Base-by-base conservation (phyloP, 805 yeast genomes). In the Wickerhamiella qilinensis region DNA sequence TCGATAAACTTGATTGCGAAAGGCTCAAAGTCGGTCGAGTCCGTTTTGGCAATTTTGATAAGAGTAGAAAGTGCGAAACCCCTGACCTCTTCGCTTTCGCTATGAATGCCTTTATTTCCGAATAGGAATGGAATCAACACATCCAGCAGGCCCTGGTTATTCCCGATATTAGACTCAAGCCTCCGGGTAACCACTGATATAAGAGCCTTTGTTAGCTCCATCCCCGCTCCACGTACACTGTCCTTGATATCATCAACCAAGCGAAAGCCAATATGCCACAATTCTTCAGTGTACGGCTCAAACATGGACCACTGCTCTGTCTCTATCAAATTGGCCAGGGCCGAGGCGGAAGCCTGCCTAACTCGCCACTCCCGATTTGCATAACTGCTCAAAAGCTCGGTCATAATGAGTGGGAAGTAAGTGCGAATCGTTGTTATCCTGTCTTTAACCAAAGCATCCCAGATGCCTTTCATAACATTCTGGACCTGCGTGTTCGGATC, bases 221-320 rank as follows among this genome's bases (percentile, higher is more conserved):
- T 59, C 8, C 93, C 96, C 34, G 83, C 93, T 41, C 70, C 71
- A 37, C 96, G 66, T 3, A 91, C 95, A 58, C 93, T 80, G 28
- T 83, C 95, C 56, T 91, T 91, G 42, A 88, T 83, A 60, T 88
- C 97, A 59, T 88, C 98, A 70, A 88, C 71, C 0, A 73, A 71
- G 51, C 98, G 69, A 60, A 88, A 86, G 36, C 86, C 76, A 80
- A 82, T 76, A 4, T 68, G 64, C 96, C 96, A 88, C 24, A 88
- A 72, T 4, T 73, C 74, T 42, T 80, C 41, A 1, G 38, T 33
- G 6, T 22, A 22, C 1, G 36, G 24, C 17, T 33, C 28, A 15
- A 41, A 33, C 2, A 33, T n/a, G 12, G 30, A 21, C 21, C 48
- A 42, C 19, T 44, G 43, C 25, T n/a, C 43, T 3, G 41, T 38